Evolutionary conservation across 2,329 filamentous ascomycete species (phyloP).

Genomic region (Colletotrichum orbiculare): DNA sequence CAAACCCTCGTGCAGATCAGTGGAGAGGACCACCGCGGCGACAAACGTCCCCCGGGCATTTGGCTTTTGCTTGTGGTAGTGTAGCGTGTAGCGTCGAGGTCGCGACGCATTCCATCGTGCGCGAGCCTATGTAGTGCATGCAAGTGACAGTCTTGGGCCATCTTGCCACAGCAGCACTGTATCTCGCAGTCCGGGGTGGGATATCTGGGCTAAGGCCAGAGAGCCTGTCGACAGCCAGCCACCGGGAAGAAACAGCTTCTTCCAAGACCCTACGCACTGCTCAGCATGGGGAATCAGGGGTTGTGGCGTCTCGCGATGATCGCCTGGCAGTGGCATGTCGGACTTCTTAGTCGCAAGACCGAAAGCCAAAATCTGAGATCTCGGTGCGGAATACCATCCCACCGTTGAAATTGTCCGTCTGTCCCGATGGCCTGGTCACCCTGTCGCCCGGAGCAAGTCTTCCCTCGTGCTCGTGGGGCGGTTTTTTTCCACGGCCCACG

Average conservation of each 20-base stretch:
- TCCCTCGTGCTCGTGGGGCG: slow-evolving; percentile 13
- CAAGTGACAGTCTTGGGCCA: slow-evolving; percentile 4
- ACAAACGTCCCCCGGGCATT: slow-evolving; percentile 8
- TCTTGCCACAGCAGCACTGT: too few species aligned
- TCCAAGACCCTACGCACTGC: slow-evolving; percentile 33
- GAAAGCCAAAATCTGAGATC: slow-evolving; percentile 21
- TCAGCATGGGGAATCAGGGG: slow-evolving; percentile 28
- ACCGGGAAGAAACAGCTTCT: slow-evolving; percentile 1
- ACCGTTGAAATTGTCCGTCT: slow-evolving; percentile 17
- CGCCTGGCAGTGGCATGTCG: background rate
- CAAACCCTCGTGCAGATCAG: slow-evolving; percentile 29
- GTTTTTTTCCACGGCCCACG: slow-evolving; percentile 28
- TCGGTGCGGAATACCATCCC: slow-evolving; percentile 24
- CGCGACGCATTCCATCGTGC: slow-evolving; percentile 10
- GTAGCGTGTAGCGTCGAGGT: slow-evolving; percentile 14
- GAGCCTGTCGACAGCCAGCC: slow-evolving; percentile 2
- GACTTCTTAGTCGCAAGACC: slow-evolving; percentile 3
- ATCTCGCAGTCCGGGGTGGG: too few species aligned
- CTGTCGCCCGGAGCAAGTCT: slow-evolving; percentile 6
- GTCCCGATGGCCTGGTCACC: slow-evolving; percentile 22
- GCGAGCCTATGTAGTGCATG: slow-evolving; percentile 6
- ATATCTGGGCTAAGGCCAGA: slow-evolving; percentile 6
- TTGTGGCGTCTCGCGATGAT: slow-evolving; percentile 15
- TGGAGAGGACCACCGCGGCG: slow-evolving; percentile 28
- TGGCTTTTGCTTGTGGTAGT: background rate